Percentiles rank a stretch among this genome's conserved stretches.
Conservation (phyloP, 306 rosid species). For the Prunus persica region DNA sequence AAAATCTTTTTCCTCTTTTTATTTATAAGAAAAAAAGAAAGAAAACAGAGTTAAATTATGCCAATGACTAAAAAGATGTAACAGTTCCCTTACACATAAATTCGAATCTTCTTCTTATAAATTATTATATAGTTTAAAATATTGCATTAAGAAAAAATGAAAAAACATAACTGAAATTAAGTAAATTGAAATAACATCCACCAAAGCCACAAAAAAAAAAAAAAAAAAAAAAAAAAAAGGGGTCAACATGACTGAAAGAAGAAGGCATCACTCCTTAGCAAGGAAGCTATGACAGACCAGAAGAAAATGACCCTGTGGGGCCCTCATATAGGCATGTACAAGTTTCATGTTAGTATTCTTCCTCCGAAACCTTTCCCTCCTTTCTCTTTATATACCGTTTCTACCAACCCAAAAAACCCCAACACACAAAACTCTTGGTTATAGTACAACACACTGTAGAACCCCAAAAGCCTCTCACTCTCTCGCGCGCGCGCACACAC, state of each 20-base stretch:
- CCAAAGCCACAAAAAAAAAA: not conserved
- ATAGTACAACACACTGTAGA: not conserved
- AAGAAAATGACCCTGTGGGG: not conserved
- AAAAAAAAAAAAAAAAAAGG: not conserved
- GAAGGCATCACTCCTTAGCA: not conserved
- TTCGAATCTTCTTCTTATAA: no score
- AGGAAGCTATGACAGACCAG: not conserved
- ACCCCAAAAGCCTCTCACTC: not conserved
- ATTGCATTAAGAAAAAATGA: no score
- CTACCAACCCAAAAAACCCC: not conserved
- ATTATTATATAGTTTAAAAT: no score
- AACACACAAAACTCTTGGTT: not conserved
- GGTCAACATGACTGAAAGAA: not conserved
- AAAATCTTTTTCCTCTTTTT: fast-evolving
- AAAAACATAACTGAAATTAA: not conserved
- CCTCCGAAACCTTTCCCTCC: constrained; percentile 4
- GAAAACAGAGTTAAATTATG: no score
- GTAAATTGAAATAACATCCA: not conserved
- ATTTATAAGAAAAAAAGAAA: no score
- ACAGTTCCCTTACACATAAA: no score
- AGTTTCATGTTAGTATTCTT: constrained; percentile 1
- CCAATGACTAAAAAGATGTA: no score
- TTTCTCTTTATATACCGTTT: not conserved
- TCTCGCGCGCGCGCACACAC: not conserved
- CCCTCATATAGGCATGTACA: not conserved